These are phyloP conservation scores for Astrocystis sublimbata DNA, from an alignment of 495 filamentous ascomycete genomes.

Conservation along the genomic window DNA sequence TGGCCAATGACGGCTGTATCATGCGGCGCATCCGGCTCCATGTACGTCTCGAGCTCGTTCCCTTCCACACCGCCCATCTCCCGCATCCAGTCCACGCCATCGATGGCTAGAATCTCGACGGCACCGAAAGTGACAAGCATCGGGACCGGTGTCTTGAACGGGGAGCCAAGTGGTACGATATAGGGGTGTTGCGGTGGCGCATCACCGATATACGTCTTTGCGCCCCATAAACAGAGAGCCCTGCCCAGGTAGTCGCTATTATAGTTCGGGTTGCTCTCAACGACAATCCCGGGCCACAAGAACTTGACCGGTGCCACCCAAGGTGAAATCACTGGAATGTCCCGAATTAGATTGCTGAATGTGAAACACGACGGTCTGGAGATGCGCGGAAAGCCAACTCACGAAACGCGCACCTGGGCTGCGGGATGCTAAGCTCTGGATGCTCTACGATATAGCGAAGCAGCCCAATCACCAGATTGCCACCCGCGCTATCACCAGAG, in stretches of 20 bases:
- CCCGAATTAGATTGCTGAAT: no score
- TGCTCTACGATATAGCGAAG: conserved; percentile 38
- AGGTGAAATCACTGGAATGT: no score
- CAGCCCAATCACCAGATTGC: conserved; percentile 34
- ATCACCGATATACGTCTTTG: conserved; percentile 7
- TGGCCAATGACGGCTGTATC: conserved; percentile 10
- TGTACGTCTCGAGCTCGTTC: conserved; percentile 14
- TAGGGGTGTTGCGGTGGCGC: conserved; percentile 13
- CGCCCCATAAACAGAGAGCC: conserved; percentile 13
- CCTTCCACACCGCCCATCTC: conserved; percentile 18
- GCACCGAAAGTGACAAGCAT: conserved; percentile 13
- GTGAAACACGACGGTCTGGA: no score
- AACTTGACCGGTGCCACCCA: conserved; percentile 3
- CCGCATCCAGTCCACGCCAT: conserved; percentile 3
- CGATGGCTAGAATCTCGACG: conserved; percentile 13
- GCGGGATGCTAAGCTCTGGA: conserved; percentile 8
- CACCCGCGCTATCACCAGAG: conserved; percentile 33
- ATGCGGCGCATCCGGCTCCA: conserved; percentile 17
- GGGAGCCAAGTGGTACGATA: conserved; percentile 14
- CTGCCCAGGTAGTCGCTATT: conserved; percentile 16
- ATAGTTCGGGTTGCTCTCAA: conserved; percentile 19
- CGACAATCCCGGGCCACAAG: conserved; percentile 11
- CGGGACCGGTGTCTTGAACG: conserved; percentile 15
- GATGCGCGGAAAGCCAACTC: no score
- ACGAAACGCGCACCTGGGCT: conserved; percentile 4